Conservation (phyloP, 257 asterid species). For the Anisodus tanguticus region DNA sequence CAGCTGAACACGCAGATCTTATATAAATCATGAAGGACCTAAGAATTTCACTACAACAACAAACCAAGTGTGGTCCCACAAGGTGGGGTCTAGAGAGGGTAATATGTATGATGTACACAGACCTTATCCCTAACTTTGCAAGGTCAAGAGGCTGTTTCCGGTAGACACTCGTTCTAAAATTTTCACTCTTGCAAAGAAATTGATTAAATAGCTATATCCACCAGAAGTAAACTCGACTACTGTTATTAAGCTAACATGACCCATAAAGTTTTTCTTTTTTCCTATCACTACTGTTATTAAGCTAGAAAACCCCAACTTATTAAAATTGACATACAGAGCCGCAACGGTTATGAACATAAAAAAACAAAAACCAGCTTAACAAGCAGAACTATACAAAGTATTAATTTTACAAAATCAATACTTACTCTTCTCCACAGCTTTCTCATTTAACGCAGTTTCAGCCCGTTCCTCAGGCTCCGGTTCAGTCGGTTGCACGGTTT, state of each 20-base stretch:
- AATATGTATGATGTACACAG: too few species aligned
- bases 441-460: slow-evolving; percentile 15
- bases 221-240: background rate
- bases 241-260: background rate
- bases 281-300: background rate
- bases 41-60: background rate
- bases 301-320: background rate
- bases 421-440: slow-evolving; percentile 44
- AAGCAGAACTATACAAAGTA: background rate
- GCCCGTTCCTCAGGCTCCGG: slow-evolving; percentile 26
- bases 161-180: background rate
- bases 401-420: background rate
- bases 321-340: background rate
- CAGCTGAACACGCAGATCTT: background rate
- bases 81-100: too few species aligned
- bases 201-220: background rate
- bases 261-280: background rate
- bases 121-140: too few species aligned
- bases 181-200: background rate
- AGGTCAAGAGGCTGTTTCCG: too few species aligned
- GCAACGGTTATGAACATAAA: background rate
- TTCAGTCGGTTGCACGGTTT: slow-evolving; percentile 17
- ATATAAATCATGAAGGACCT: background rate
- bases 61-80: too few species aligned
- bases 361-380: background rate